Evolutionary conservation across 345 rosid genomes (phyloP), one percentile per base, ranked within the genome.

Genomic region (Mallotus nudiflorus): DNA sequence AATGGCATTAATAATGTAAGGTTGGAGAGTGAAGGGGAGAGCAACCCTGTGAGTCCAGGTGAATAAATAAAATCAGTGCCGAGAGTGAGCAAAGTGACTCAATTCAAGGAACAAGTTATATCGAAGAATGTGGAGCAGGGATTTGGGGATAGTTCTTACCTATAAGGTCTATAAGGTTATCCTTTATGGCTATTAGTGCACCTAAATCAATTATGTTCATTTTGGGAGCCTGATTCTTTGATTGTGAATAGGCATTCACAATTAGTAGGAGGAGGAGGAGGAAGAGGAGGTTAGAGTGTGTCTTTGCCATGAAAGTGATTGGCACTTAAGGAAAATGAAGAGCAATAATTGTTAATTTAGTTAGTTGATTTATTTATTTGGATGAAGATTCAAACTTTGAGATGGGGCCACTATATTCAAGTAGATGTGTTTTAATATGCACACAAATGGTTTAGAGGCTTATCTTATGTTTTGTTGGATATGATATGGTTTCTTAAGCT

Each of bases 61-160:
- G 86, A 75, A 42, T 52, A 68, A 19, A 85, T 75, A 61, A 83
- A 79, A 44, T 79, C 86, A 56, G 77, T 75, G 46, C 92, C 96
- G 46, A 85, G 89, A 28, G 80, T 56, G 78, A 85, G 87, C 70
- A 40, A 53, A 72, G 86, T 49, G 55, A 83, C 84, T 48, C 80
- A 84, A 61, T 72, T 62, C 54, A 73, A 63, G 52, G 81, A 76
- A 84, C 91, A 90, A 60, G 89, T 85, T 68, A 88, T 55, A 54
- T 91, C 91, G 1, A 84, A 66, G 84, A 90, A 88, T 54, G 88
- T 67, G 72, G 83, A 85, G 77, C 93, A 86, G 75, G 96, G 91
- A 73, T 82, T 84, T 16, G 82, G 74, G 40, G 73, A 44, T 40
- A 86, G 65, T 67, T 20, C 19, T 83, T 64, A 28, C 88, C 86